Conservation (phyloP, 768 basidiomycete species). For the Boletus rubescentipes region DNA sequence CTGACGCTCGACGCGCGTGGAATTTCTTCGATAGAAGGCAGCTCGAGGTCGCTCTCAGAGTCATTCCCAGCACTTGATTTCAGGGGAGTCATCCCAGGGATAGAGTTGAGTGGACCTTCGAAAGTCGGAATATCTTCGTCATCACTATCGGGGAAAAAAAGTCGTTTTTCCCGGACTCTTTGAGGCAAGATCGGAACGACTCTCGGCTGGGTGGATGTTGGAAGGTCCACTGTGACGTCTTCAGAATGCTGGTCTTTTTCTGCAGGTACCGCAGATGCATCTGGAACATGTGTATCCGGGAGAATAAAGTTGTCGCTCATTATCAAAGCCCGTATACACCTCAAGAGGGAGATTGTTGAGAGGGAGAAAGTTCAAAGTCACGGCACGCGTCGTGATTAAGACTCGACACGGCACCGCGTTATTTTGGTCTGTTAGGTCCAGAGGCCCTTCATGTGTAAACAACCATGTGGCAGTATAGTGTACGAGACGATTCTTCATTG, state of each 20-base stretch:
- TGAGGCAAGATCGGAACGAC: slow-evolving; percentile 4
- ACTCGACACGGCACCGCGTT: slow-evolving; percentile 18
- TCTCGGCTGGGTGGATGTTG: neutral
- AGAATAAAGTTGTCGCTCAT: slow-evolving; percentile 46
- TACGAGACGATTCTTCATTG: too few relatives aligned
- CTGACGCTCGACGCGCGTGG: slow-evolving; percentile 43
- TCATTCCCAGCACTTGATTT: slow-evolving; percentile 35
- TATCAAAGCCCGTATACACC: neutral
- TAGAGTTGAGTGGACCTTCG: slow-evolving; percentile 1
- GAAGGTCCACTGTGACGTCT: neutral
- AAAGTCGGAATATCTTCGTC: slow-evolving; percentile 37
- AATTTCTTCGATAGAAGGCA: slow-evolving; percentile 31
- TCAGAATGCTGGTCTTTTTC: slow-evolving; percentile 8
- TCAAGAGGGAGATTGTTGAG: neutral
- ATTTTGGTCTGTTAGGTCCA: slow-evolving; percentile 25
- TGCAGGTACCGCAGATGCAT: slow-evolving; percentile 18
- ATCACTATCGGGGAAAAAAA: slow-evolving; percentile 46
- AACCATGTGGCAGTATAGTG: neutral
- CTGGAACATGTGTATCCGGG: slow-evolving; percentile 55
- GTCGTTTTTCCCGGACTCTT: slow-evolving; percentile 28
- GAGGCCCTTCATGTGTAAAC: slow-evolving; percentile 4
- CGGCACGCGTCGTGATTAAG: slow-evolving; percentile 5
- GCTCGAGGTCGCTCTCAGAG: slow-evolving; percentile 35
- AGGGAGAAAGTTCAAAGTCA: neutral
- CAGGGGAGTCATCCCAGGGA: slow-evolving; percentile 20